These are phyloP conservation scores for Fraxinus anomala DNA, from an alignment of 257 asterid genomes.

Conservation along the genomic window DNA sequence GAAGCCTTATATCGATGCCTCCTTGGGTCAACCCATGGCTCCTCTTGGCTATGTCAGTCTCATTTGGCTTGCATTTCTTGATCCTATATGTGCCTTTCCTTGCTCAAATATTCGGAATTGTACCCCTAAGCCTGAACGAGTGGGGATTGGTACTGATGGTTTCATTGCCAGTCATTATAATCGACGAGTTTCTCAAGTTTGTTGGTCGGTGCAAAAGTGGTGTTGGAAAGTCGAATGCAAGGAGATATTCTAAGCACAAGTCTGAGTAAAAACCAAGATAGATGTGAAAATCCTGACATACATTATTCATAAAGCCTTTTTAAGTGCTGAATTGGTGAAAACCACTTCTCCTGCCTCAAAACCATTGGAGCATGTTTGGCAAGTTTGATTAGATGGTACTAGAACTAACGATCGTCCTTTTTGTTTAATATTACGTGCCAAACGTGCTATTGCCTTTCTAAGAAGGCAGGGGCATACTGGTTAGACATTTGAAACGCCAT, in stretches of 20 bases:
- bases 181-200: constrained; percentile 85
- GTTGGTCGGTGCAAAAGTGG: constrained; percentile 81
- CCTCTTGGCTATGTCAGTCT: constrained; percentile 90
- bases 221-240: constrained; percentile 31
- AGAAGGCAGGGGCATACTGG: too few species aligned
- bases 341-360: too few species aligned
- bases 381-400: too few species aligned
- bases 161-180: constrained; percentile 79
- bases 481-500: too few species aligned
- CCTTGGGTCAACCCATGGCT: constrained; percentile 99
- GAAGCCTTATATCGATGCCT: constrained; percentile 89
- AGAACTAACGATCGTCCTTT: too few species aligned
- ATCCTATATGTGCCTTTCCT: constrained; percentile 94
- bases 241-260: constrained; percentile 55
- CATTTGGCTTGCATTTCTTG: constrained; percentile 91
- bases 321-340: too few species aligned
- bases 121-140: constrained; percentile 82
- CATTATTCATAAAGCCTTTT: neutral
- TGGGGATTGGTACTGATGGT: constrained; percentile 86
- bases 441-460: too few species aligned
- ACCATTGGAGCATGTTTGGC: too few species aligned
- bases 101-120: constrained; percentile 87
- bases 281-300: neutral
- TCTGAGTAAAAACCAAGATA: constrained; percentile 44
- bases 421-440: too few species aligned